Evolutionary conservation across 257 asterid species (phyloP).

Genomic region (Asclepias syriaca): DNA sequence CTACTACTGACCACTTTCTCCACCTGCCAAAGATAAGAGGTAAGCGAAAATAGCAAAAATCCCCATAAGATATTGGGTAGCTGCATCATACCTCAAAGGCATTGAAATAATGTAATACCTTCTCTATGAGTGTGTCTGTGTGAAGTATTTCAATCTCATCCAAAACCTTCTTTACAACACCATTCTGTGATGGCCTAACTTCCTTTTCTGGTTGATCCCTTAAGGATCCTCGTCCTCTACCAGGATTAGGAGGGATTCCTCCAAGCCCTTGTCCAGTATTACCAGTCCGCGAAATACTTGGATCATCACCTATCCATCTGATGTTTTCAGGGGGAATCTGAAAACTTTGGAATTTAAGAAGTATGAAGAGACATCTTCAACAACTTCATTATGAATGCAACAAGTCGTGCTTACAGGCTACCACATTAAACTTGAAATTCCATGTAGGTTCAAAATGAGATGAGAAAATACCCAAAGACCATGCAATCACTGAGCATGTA

Average conservation of each 20-base stretch:
- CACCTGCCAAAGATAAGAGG: slow-evolving; percentile 47
- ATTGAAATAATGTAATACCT: slow-evolving; percentile 40
- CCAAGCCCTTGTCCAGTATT: slow-evolving; percentile 23
- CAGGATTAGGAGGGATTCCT: slow-evolving; percentile 36
- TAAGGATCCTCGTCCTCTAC: slow-evolving; percentile 47
- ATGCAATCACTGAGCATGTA: neutral
- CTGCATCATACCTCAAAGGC: neutral
- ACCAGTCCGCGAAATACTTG: slow-evolving; percentile 52
- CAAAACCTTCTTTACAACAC: slow-evolving; percentile 32
- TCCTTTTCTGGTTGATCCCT: slow-evolving; percentile 44
- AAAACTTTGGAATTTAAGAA: slow-evolving; percentile 8
- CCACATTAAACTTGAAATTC: neutral
- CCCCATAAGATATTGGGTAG: neutral
- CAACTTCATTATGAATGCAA: neutral
- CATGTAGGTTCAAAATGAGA: neutral
- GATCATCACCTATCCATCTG: slow-evolving; percentile 88
- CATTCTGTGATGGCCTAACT: slow-evolving; percentile 48
- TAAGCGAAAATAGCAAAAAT: slow-evolving; percentile 3
- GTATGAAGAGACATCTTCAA: slow-evolving; percentile 5
- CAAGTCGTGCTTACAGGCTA: too few relatives aligned
- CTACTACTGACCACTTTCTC: slow-evolving; percentile 80
- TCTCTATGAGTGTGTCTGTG: slow-evolving; percentile 76
- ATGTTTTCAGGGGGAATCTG: slow-evolving; percentile 87
- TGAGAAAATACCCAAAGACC: neutral
- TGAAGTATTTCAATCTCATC: slow-evolving; percentile 78